Evolutionary conservation across 257 asterid genomes (phyloP), one percentile per base, ranked within the genome.

Genomic region (Penstemon eatonii): DNA sequence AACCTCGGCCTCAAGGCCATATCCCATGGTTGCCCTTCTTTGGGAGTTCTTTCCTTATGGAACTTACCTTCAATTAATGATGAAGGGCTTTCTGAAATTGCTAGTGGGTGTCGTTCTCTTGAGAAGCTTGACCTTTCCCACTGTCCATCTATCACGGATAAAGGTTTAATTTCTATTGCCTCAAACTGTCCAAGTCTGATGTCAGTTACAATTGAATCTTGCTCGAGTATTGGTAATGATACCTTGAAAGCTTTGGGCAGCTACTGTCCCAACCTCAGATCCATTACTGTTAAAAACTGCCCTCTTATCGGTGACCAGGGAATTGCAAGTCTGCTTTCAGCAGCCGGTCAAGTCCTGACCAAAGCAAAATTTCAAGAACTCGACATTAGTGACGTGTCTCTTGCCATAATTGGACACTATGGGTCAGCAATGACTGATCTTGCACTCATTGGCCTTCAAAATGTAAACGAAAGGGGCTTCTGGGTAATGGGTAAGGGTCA

Each of bases 401-500:
- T 94, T 70, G 99, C 96, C 73, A 96, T 91, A 7, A 87, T 94
- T 18, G 98, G 99, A 50, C 91, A 81, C 44, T 94, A 86, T 65
- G 96, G 98, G 36, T 76, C 67, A 66, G 90, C 86, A 12, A 41
- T 91, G 82, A 80, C 85, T 0, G 89, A 84, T 66, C 84, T 94
- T 45, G 43, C 74, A 1, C 87, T 94, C 36, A 19, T 39, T 45
- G 79, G 80, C 69, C 95, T 94, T 65, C 86, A 65, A 71, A 87
- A 77, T 73, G 94, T 87, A 78, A 83, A 82, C 4, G 99, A 91
- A 76, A 86, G 86, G 75, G 99, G 99, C 46, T 91, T 94, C 70
- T 94, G 99, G 99, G 96, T 91, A 57, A 89, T 94, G 98, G 99
- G 96, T 2, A 84, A 79, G 70, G 87, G 95, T 72, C 89, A 74